A percentile compares a stretch with the other conserved stretches of the same genome.
phyloP scores from a whole-genome alignment of 2,329 filamentous ascomycete species.

The Hansfordia pulvinata region DNA sequence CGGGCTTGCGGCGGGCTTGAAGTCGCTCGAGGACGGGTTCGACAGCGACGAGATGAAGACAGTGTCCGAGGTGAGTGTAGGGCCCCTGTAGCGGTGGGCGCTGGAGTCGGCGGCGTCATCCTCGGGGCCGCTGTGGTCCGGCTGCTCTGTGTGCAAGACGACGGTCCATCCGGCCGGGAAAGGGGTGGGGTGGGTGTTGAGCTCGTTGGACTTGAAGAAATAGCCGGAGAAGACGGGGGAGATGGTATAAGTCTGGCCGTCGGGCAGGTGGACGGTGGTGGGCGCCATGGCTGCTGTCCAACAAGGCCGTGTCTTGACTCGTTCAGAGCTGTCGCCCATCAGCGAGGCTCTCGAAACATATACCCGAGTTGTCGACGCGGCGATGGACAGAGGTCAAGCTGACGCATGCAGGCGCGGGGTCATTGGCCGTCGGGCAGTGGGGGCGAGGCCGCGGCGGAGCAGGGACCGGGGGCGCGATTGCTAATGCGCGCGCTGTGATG shows the following conservation, averaged over 20 bases:
- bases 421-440: too few relatives aligned
- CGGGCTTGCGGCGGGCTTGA: slow-evolving; percentile 65
- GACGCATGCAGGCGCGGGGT: too few relatives aligned
- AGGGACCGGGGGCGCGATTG: too few relatives aligned
- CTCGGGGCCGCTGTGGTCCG: slow-evolving; percentile 9
- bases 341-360: too few relatives aligned
- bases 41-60: slow-evolving; percentile 89
- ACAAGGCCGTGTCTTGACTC: slow-evolving; percentile 1
- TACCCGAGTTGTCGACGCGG: too few relatives aligned
- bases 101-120: slow-evolving; percentile 20
- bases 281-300: too few relatives aligned
- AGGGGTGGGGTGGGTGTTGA: slow-evolving; percentile 52
- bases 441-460: too few relatives aligned
- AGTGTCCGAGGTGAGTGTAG: slow-evolving; percentile 66
- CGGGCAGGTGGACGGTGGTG: slow-evolving; percentile 58
- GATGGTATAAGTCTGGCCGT: slow-evolving; percentile 73
- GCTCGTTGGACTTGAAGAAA: slow-evolving; percentile 74
- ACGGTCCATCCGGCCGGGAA: slow-evolving; percentile 87
- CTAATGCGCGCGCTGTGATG: too few relatives aligned
- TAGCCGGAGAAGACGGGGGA: slow-evolving; percentile 83
- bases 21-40: slow-evolving; percentile 67
- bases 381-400: too few relatives aligned
- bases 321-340: not conserved
- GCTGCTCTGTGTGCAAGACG: slow-evolving; percentile 56
- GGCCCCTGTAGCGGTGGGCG: slow-evolving; percentile 54